Evolutionary conservation across 139 green algal species (phyloP), one percentile per base, ranked within the genome.

Genomic region (Coelastrella sp.): DNA sequence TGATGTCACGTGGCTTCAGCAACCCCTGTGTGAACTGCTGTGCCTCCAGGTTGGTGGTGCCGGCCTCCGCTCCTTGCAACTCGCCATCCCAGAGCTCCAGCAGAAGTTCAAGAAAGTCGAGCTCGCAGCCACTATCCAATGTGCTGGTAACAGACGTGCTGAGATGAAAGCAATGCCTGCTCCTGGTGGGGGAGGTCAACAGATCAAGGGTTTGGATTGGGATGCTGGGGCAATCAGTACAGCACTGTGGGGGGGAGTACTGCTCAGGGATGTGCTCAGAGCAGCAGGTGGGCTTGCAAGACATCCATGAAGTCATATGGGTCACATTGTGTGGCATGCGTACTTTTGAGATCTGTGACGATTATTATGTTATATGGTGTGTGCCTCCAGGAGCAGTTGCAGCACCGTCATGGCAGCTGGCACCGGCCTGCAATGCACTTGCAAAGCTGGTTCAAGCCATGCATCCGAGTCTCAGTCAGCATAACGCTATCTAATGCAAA

Each of bases 191-290:
- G 57, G 66, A 6, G 68, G 54, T 17, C 23, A 66, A 2, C 7
- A 68, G 19, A 93, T 97, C 73, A 96, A 98, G 90, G 96, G 97
- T 5, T 91, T 98, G 65, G 94, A 96, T 64, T 99, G 97, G 96
- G 94, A 94, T 61, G 81, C 91, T 4, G 96, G 93, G 5, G 95
- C 97, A 20, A 97, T 97, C 56, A 92, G 93, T 20, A 98, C 94
- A 17, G 96, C 96, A 2, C 86, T 93, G 16, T 99, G 95, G 93
- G 91, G 91, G 5, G 97, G 97, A 13, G 97, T 94, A 58, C 84
- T 87, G 79, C 95, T 99, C 56, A 60, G 87, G 10, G 96, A 98
- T 87, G 96, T 99, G n/a, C 94, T 99, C 83, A 59, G 68, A 19
- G 92, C 91, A 54, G 94, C 96, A 75, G 95, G 93, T 92, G 83